Evolutionary conservation across 192 early-diverging fungal species (phyloP), one percentile per base, ranked within the genome.

Genomic region (Cetraspora pellucida): DNA sequence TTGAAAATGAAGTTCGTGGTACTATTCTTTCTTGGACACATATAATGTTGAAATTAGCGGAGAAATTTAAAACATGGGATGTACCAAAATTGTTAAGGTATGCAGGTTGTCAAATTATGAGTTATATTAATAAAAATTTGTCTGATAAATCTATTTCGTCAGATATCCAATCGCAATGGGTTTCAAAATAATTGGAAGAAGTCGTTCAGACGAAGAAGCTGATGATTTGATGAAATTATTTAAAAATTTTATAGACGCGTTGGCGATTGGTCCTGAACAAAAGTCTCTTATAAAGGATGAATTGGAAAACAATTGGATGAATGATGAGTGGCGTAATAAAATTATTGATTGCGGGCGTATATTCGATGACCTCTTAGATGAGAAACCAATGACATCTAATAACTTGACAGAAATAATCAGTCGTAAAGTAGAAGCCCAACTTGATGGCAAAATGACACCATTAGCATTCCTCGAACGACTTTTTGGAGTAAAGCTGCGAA

Each of bases 21-120:
- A 65, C 63, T n/a, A n/a, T 28, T n/a, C 63, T 65, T 65, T 65
- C 63, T 43, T 65, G 63, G 63, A 65, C 63, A 37, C 37, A 37
- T 65, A 28, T 65, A 65, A 65, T 65, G 63, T n/a, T 37, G 37
- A 65, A 65, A 43, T 45, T 65, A 21, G 63, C 63, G 1, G 63
- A 65, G 19, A 65, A 65, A 44, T 65, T 65, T 19, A 65, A 65
- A 43, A 1, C 2, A 10, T 65, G 63, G 63, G 63, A 65, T 45
- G 19, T 65, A 17, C 37, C 63, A 37, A 28, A 37, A 10, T 16
- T n/a, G 37, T 37, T 65, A 65, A 65, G 63, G 63, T 65, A 28
- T 54, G 13, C 16, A 54, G 52, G 52, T n/a, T 55, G 0, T 16
- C 7, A 37, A 54, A 54, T 17, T 6, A 30, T 60, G 3, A 60